Evolutionary conservation across 139 green algal species (phyloP), one percentile per base, ranked within the genome.

Genomic region (Nannochloris sp.): DNA sequence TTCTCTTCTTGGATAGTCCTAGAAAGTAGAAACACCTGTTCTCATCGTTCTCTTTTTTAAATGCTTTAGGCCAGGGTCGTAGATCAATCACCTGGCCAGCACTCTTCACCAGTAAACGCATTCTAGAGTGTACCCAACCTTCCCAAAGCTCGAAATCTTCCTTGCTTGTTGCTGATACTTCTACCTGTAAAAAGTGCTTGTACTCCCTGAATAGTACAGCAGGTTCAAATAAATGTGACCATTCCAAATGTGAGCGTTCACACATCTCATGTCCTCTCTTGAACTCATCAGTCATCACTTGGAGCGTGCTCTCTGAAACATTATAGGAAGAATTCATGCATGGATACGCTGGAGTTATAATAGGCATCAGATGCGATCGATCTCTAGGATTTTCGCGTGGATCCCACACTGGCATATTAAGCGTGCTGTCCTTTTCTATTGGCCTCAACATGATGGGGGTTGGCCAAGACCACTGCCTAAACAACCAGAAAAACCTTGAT

Each of bases 261-360:
- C 81, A 90, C 25, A 93, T 36, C 26, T 76, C 62, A 33, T 86
- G 73, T 6, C 65, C 74, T 12, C 63, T 44, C 37, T 50, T 62
- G 43, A 79, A 81, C 70, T 84, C 73, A 31, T 82, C 77, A 23
- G 72, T 78, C 77, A 93, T 90, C 33, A 92, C 71, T 10, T 69
- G 57, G 56, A 89, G 70, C 28, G 89, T 95, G 72, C 67, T 84
- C 37, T 91, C 78, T 2, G 78, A 90, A 2, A 97, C 90, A 67
- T 95, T 97, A 83, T 95, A 96, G 44, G 72, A 83, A 17, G 83
- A 94, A 75, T 98, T 98, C 80, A 93, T 91, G 60, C 79, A 85
- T 2, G 92, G 92, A 79, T 98, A 98, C n/a, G 84, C 79, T 20
- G 92, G 92, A 5, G 92, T 98, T 78, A 98, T 96, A 76, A 98